Percentiles rank a stretch among this genome's conserved stretches.
phyloP scores from a whole-genome alignment of 306 rosid genomes.

The Dryas alaskensis region DNA sequence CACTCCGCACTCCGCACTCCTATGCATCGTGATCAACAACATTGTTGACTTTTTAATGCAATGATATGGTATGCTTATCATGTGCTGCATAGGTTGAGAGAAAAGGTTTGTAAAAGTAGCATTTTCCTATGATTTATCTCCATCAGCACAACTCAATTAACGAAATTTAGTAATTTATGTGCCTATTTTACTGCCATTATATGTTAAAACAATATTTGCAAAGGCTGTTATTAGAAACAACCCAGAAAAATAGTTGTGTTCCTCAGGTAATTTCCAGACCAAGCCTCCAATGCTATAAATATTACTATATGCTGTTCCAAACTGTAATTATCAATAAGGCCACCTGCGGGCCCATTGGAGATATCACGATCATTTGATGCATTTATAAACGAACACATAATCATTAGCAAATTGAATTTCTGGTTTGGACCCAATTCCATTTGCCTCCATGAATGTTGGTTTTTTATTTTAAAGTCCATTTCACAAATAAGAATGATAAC shows the following conservation, averaged over 20 bases:
- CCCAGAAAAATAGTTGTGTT: conserved; percentile 67
- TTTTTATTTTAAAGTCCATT: no score
- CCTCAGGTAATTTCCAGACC: conserved; percentile 64
- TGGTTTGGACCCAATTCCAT: conserved; percentile 22
- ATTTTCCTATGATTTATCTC: background rate
- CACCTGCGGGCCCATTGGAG: conserved; percentile 33
- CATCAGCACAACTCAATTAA: background rate
- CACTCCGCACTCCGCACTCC: no score
- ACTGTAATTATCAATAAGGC: conserved; percentile 23
- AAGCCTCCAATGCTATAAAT: conserved; percentile 65
- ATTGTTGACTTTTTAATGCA: no score
- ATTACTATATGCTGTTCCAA: conserved; percentile 27
- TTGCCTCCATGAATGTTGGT: conserved; percentile 33
- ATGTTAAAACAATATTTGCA: conserved; percentile 73
- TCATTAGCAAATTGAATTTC: conserved; percentile 59
- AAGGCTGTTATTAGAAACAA: conserved; percentile 78
- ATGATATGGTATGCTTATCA: no score
- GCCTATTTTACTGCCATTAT: conserved; percentile 88
- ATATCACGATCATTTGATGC: conserved; percentile 45
- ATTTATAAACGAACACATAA: conserved; percentile 52
- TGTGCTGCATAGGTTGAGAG: no score
- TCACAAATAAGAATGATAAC: no score
- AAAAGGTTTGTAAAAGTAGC: no score
- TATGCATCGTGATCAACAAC: no score
- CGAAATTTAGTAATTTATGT: conserved; percentile 4